These are phyloP conservation scores for Diaporthe sp. DNA, from an alignment of 2,329 filamentous ascomycete species.

Conservation along the genomic window DNA sequence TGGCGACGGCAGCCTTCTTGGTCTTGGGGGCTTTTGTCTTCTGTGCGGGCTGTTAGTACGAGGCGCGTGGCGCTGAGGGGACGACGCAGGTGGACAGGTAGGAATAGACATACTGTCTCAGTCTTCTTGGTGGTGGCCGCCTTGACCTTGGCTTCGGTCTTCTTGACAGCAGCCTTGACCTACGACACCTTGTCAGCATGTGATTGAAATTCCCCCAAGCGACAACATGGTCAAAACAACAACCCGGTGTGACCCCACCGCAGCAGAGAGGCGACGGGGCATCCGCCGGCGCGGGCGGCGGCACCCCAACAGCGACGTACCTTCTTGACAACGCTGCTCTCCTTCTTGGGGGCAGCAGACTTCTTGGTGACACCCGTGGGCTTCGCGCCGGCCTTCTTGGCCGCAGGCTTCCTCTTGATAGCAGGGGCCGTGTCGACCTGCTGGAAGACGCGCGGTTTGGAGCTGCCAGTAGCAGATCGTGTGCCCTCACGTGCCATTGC, in stretches of 20 bases:
- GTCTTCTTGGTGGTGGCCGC: slow-evolving; percentile 42
- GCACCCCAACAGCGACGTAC: slow-evolving; percentile 40
- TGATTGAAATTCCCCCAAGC: neutral
- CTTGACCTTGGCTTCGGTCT: slow-evolving; percentile 45
- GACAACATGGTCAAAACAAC: neutral
- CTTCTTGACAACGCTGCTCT: slow-evolving; percentile 48
- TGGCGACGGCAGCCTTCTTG: slow-evolving; percentile 44
- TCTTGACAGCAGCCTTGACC: slow-evolving; percentile 49
- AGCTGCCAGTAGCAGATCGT: slow-evolving; percentile 65
- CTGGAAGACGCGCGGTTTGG: slow-evolving; percentile 64
- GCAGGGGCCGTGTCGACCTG: slow-evolving; percentile 61
- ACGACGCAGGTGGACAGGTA: too few species aligned
- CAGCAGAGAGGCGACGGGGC: neutral
- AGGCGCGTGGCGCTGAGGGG: neutral
- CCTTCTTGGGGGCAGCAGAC: slow-evolving; percentile 52
- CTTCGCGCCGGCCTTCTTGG: slow-evolving; percentile 46
- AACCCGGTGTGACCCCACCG: too few species aligned
- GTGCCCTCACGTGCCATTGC: slow-evolving; percentile 64
- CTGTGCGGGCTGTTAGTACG: slow-evolving; percentile 28
- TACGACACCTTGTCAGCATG: slow-evolving; percentile 36
- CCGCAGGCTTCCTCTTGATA: slow-evolving; percentile 54
- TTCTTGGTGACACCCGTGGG: slow-evolving; percentile 54
- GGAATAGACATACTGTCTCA: slow-evolving; percentile 38
- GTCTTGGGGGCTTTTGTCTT: slow-evolving; percentile 50
- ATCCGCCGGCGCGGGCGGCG: neutral